Conservation (phyloP, 2,329 filamentous ascomycete species). For the Curvularia verruculosa region DNA sequence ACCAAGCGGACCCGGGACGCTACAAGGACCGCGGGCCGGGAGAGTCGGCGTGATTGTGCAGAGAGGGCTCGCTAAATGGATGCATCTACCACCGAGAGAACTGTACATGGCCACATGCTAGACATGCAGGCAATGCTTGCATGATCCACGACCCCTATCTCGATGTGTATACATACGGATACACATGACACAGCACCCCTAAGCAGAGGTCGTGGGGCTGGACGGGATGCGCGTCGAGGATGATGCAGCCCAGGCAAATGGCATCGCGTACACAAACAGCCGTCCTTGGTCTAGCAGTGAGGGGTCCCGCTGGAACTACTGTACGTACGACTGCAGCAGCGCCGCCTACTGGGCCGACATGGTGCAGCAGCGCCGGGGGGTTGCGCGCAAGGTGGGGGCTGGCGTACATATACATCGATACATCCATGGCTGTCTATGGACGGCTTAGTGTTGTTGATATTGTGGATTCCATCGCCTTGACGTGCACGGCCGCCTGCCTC, state of each 20-base stretch:
- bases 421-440: neutral
- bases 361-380: constrained; percentile 7
- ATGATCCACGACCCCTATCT: constrained; percentile 1
- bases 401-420: too few relatives aligned
- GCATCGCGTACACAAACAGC: constrained; percentile 25
- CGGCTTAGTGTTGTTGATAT: constrained; percentile 22
- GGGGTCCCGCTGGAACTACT: constrained; percentile 23
- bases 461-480: constrained; percentile 17
- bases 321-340: neutral
- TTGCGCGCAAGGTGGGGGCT: constrained; percentile 21
- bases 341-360: neutral
- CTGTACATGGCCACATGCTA: neutral
- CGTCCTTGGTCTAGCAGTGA: constrained; percentile 22
- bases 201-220: constrained; percentile 10
- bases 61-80: neutral
- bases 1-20: neutral
- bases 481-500: constrained; percentile 16
- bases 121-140: neutral
- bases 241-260: constrained; percentile 22
- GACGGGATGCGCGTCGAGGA: constrained; percentile 11
- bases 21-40: neutral
- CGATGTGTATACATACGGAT: neutral
- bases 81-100: neutral
- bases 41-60: neutral
- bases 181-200: constrained; percentile 1